These are phyloP conservation scores for Eucalyptus polyanthemos DNA, from an alignment of 345 rosid genomes.

Conservation along the genomic window DNA sequence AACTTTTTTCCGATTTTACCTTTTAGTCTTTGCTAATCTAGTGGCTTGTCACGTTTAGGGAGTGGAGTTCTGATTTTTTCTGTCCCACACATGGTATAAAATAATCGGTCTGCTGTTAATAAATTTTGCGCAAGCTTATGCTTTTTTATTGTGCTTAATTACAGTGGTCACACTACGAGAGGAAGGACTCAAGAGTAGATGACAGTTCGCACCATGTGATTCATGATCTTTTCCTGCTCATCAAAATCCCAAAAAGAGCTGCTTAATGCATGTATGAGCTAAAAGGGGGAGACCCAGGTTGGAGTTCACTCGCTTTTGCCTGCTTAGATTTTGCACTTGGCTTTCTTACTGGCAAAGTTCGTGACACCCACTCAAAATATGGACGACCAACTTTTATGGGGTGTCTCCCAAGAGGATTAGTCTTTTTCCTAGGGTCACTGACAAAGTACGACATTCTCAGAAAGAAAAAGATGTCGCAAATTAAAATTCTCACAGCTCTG, in stretches of 20 bases:
- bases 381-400: not conserved
- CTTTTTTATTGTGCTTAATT: not conserved
- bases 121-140: not conserved
- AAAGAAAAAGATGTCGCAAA: not conserved
- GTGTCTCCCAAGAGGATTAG: not conserved
- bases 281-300: not conserved
- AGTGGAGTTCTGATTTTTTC: not conserved
- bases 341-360: not conserved
- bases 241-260: not conserved
- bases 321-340: not conserved
- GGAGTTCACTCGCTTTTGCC: not conserved
- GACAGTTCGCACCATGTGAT: not conserved
- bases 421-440: not conserved
- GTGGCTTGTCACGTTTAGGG: not conserved
- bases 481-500: not conserved
- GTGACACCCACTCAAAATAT: not conserved
- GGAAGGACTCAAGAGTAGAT: not conserved
- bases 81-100: accelerated
- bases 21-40: not conserved
- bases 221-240: not conserved
- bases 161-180: not conserved
- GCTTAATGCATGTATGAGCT: not conserved
- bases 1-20: not conserved
- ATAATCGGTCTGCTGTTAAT: not conserved
- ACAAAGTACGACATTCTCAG: not conserved